Evolutionary conservation across 768 basidiomycete species (phyloP).

Genomic region (Pleurotus giganteus): DNA sequence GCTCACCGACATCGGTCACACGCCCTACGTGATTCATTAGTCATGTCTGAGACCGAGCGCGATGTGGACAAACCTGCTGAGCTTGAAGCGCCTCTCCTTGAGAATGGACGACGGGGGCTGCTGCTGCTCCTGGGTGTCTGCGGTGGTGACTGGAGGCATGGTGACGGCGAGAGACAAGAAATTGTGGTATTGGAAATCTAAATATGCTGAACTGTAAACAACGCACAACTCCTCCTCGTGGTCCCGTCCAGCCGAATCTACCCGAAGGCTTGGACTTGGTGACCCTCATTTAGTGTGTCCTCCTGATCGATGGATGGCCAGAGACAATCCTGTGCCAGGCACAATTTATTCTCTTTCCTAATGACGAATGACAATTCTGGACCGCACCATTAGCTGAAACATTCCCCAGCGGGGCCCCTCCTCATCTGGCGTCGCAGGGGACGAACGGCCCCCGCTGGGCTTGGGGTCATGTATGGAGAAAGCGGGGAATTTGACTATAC

Average conservation of each 20-base stretch:
- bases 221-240: constrained; percentile 21
- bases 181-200: constrained; percentile 22
- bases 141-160: constrained; percentile 47
- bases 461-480: background rate
- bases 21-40: constrained; percentile 46
- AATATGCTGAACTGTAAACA: constrained; percentile 18
- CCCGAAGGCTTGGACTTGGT: constrained; percentile 25
- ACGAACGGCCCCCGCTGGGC: background rate
- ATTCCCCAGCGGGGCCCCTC: background rate
- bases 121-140: constrained; percentile 38
- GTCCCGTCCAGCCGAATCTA: constrained; percentile 31
- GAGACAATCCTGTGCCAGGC: constrained; percentile 8
- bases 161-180: constrained; percentile 30
- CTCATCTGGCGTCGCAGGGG: background rate
- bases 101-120: constrained; percentile 46
- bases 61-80: constrained; percentile 60
- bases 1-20: constrained; percentile 90
- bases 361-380: background rate
- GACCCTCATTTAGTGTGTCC: constrained; percentile 8
- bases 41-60: background rate
- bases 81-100: constrained; percentile 84
- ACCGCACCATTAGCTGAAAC: background rate
- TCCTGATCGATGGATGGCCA: constrained; percentile 8
- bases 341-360: constrained; percentile 10
- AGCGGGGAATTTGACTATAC: background rate